phyloP scores from a whole-genome alignment of 2,329 filamentous ascomycete species.

The Pseudogymnoascus sp. region DNA sequence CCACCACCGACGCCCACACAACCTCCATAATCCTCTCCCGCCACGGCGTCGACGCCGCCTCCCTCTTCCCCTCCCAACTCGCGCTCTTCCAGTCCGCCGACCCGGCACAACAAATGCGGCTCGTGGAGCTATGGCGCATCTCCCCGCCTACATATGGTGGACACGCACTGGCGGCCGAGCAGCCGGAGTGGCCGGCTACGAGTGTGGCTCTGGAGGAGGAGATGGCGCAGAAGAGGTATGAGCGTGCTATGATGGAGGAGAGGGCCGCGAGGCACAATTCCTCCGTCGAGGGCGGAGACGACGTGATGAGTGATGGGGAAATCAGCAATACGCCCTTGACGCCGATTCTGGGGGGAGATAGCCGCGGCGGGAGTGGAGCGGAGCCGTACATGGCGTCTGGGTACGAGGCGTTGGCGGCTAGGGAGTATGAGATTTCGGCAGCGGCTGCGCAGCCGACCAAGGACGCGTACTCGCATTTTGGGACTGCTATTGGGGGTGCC shows the following conservation, averaged over 20 bases:
- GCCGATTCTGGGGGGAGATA: slow-evolving; percentile 42
- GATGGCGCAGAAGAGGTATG: slow-evolving; percentile 51
- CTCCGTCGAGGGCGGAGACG: slow-evolving; percentile 34
- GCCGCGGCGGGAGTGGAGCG: slow-evolving; percentile 37
- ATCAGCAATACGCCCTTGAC: slow-evolving; percentile 32
- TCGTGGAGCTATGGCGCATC: slow-evolving; percentile 80
- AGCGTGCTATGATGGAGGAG: slow-evolving; percentile 39
- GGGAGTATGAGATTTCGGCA: slow-evolving; percentile 51
- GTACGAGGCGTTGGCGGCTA: slow-evolving; percentile 61
- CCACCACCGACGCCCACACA: slow-evolving; percentile 39
- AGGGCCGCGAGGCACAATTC: slow-evolving; percentile 26
- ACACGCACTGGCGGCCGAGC: slow-evolving; percentile 47
- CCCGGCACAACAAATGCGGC: slow-evolving; percentile 59
- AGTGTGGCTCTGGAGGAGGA: slow-evolving; percentile 46
- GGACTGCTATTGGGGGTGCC: slow-evolving; percentile 31
- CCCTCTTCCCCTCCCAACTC: slow-evolving; percentile 66
- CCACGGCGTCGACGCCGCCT: slow-evolving; percentile 60
- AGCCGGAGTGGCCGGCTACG: slow-evolving; percentile 48
- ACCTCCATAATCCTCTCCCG: slow-evolving; percentile 52
- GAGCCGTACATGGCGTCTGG: slow-evolving; percentile 74
- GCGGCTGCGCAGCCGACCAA: slow-evolving; percentile 24
- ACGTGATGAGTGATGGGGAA: slow-evolving; percentile 26
- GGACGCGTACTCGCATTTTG: slow-evolving; percentile 38
- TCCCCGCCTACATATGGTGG: slow-evolving; percentile 57
- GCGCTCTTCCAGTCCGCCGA: slow-evolving; percentile 72